Evolutionary conservation across 306 rosid species (phyloP).

Genomic region (Pyrus communis): DNA sequence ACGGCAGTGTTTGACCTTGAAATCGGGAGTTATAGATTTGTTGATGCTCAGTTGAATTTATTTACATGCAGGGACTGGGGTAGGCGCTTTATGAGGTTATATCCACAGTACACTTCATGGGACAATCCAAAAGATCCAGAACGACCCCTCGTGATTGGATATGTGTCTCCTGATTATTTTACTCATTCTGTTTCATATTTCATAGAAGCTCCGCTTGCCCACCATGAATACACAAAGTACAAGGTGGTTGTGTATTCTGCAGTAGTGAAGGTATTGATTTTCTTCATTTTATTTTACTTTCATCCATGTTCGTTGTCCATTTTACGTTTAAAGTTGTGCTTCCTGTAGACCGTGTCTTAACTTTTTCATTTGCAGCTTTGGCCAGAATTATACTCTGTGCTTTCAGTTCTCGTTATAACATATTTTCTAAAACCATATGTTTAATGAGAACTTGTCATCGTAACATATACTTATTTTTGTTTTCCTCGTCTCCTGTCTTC

Average conservation of each 20-base stretch:
- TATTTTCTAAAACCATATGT: background rate
- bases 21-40: background rate
- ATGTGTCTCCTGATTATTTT: slow-evolving; percentile 94
- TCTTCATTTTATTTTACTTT: background rate
- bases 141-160: slow-evolving; percentile 89
- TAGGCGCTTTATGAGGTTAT: slow-evolving; percentile 78
- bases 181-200: slow-evolving; percentile 97
- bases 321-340: background rate
- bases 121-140: slow-evolving; percentile 82
- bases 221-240: slow-evolving; percentile 66
- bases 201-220: slow-evolving; percentile 82
- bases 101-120: slow-evolving; percentile 68
- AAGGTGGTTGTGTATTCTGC: slow-evolving; percentile 92
- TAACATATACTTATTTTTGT: background rate
- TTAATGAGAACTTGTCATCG: background rate
- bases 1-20: background rate
- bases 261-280: slow-evolving; percentile 86
- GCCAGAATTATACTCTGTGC: background rate
- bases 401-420: background rate
- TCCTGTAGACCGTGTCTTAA: background rate
- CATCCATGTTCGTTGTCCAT: background rate
- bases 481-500: background rate
- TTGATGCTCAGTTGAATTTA: background rate
- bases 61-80: slow-evolving; percentile 91
- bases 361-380: background rate